Percentiles rank a stretch among this genome's conserved stretches.
Conservation (phyloP, 164 flowering plant genomes). For the Cinnamomum chago region DNA sequence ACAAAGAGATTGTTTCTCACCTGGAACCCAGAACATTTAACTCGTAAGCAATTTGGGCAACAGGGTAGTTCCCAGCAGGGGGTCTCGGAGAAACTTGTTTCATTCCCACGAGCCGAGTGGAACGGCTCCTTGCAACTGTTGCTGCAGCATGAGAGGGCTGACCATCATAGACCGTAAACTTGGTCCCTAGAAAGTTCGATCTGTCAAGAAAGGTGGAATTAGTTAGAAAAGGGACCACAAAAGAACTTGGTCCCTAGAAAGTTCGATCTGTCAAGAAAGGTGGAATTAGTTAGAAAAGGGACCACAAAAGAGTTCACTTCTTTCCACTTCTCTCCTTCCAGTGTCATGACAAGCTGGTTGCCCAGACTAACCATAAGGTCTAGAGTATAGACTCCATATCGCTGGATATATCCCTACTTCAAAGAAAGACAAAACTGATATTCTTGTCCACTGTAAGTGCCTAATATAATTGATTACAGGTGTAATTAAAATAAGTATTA, state of each 20-base stretch:
- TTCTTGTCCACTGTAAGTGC: neutral
- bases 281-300: neutral
- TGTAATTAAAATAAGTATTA: too few relatives aligned
- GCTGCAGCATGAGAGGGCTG: conserved; percentile 71
- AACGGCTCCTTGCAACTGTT: conserved; percentile 48
- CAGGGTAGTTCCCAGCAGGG: conserved; percentile 64
- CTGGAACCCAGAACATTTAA: conserved; percentile 70
- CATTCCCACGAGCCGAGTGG: conserved; percentile 47
- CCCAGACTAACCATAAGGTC: neutral
- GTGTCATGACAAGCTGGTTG: neutral
- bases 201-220: conserved; percentile 21
- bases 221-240: neutral
- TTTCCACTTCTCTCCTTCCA: neutral
- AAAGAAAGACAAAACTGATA: neutral
- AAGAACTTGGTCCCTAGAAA: conserved; percentile 60
- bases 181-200: conserved; percentile 71
- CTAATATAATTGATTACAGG: neutral
- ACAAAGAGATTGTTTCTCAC: conserved; percentile 23
- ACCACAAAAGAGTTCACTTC: neutral
- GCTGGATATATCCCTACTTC: neutral
- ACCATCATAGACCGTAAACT: conserved; percentile 60
- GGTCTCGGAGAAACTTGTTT: conserved; percentile 63
- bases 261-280: conserved; percentile 44
- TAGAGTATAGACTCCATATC: neutral
- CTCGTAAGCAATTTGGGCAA: conserved; percentile 64